These are phyloP conservation scores for Neurospora tetrasperma DNA, from an alignment of 495 filamentous ascomycete genomes.

Conservation along the genomic window DNA sequence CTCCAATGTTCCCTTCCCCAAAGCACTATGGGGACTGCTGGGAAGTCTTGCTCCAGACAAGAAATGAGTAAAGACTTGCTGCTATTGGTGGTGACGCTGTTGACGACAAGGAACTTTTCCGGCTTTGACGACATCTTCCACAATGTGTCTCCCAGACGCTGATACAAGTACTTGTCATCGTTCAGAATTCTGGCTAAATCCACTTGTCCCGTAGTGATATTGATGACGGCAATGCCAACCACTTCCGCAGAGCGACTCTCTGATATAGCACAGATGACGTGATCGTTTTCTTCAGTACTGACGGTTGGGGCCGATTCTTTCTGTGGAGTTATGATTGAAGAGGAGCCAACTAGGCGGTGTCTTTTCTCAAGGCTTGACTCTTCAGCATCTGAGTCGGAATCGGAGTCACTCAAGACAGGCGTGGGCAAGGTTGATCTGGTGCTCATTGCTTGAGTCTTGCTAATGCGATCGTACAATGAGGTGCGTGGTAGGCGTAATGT, in stretches of 20 bases:
- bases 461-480: neutral
- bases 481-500: neutral
- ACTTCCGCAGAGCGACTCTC: slow-evolving; percentile 82
- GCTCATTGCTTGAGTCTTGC: neutral
- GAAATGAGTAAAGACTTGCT: slow-evolving; percentile 64
- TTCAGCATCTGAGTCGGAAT: neutral
- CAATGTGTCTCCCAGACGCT: slow-evolving; percentile 43
- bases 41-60: slow-evolving; percentile 55
- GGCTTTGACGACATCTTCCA: slow-evolving; percentile 51
- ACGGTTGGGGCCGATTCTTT: neutral
- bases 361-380: neutral
- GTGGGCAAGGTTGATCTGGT: neutral
- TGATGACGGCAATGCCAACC: slow-evolving; percentile 72
- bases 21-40: slow-evolving; percentile 44
- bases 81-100: slow-evolving; percentile 46
- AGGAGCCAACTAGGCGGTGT: neutral
- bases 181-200: slow-evolving; percentile 48
- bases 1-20: slow-evolving; percentile 84
- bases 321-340: neutral
- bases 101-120: slow-evolving; percentile 19
- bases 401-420: neutral
- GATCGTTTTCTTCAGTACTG: slow-evolving; percentile 27
- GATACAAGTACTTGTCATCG: slow-evolving; percentile 71
- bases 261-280: slow-evolving; percentile 81
- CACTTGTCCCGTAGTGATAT: slow-evolving; percentile 69